phyloP scores from a whole-genome alignment of 345 rosid species.

The Eucalyptus curtisii region DNA sequence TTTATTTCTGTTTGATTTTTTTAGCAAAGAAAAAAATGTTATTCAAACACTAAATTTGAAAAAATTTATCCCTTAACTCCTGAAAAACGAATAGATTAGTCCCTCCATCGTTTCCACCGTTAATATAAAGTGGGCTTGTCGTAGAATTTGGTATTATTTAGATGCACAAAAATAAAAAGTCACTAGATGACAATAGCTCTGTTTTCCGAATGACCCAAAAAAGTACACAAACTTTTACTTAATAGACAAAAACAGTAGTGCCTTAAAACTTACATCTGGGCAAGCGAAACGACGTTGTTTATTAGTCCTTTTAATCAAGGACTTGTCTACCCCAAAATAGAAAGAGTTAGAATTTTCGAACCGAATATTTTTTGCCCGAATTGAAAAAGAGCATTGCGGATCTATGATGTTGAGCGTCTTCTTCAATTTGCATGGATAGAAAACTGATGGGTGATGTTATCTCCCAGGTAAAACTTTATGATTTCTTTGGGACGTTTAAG shows the following conservation, averaged over 20 bases:
- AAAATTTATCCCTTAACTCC: background rate
- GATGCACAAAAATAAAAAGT: background rate
- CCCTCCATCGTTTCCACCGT: background rate
- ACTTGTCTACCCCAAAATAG: too few relatives aligned
- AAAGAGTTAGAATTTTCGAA: too few relatives aligned
- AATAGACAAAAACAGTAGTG: accelerated
- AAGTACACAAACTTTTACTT: too few relatives aligned
- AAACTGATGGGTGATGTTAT: too few relatives aligned
- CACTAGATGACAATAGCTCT: background rate
- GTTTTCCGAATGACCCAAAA: too few relatives aligned
- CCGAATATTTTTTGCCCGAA: accelerated
- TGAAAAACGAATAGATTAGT: background rate
- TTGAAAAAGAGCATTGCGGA: too few relatives aligned
- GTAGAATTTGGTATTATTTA: background rate
- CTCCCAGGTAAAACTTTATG: too few relatives aligned
- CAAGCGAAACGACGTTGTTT: too few relatives aligned
- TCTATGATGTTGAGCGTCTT: too few relatives aligned
- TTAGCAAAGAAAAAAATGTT: background rate
- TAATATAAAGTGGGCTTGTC: background rate
- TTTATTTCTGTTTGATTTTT: background rate
- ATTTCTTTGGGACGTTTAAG: background rate
- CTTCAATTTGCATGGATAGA: too few relatives aligned
- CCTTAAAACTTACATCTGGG: too few relatives aligned
- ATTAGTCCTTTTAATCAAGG: too few relatives aligned
- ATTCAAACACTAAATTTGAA: background rate